phyloP scores from a whole-genome alignment of 371 early-diverging fungal species.

The Basidiobolus meristosporus region DNA sequence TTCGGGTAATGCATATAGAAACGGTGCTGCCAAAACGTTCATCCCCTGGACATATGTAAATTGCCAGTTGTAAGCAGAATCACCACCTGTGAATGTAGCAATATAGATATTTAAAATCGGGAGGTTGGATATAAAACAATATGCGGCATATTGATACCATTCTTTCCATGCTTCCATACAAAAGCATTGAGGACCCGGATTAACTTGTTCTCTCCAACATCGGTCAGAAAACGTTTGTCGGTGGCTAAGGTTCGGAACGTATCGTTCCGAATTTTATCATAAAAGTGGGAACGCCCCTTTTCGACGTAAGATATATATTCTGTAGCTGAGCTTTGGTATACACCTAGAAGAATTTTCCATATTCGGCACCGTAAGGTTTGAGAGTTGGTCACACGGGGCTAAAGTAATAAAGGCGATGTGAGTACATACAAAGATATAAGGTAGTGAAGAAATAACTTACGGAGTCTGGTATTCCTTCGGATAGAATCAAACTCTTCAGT shows the following conservation, averaged over 20 bases:
- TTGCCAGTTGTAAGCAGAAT: conserved; percentile 7
- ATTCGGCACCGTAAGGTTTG: conserved; percentile 21
- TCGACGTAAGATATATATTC: conserved; percentile 57
- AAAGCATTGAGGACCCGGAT: conserved; percentile 75
- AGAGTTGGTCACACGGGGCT: no score
- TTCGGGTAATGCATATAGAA: conserved; percentile 79
- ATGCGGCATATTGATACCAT: neutral
- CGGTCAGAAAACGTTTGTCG: conserved; percentile 45
- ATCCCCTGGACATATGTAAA: conserved; percentile 89
- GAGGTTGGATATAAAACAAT: neutral
- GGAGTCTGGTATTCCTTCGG: no score
- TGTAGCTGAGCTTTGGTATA: conserved; percentile 46
- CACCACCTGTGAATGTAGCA: conserved; percentile 3
- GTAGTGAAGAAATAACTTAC: no score
- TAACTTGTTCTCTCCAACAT: conserved; percentile 57
- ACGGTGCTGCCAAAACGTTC: conserved; percentile 87
- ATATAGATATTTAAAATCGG: conserved; percentile 3
- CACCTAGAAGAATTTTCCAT: conserved; percentile 72
- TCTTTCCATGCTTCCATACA: conserved; percentile 52
- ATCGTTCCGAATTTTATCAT: conserved; percentile 78
- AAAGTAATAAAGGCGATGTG: no score
- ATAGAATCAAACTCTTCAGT: no score
- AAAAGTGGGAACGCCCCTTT: conserved; percentile 42
- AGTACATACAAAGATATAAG: no score
- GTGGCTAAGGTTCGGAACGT: conserved; percentile 74